Base-by-base conservation (phyloP, 495 filamentous ascomycete species). In the Glonium stellatum region DNA sequence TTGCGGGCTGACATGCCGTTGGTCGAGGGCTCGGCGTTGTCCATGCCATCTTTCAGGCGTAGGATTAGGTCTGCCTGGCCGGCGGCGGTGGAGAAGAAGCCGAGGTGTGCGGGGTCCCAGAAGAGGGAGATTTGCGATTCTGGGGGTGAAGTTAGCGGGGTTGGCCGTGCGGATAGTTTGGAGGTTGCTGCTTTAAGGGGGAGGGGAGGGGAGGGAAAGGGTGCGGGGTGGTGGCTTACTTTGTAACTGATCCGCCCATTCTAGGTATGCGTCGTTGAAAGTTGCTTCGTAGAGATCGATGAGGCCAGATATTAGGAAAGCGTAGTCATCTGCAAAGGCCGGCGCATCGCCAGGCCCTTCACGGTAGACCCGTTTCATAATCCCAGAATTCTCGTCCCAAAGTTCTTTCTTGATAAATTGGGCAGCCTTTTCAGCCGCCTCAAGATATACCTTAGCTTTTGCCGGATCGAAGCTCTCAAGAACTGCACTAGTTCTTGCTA, bases 311-410 rank as follows among this genome's bases (percentile, higher is more conserved):
- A 91, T 89, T 54, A 97, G 67, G 71, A 88, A 96, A 2, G 93
- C 92, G 71, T 97, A 98, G 71, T 98, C 93, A 63, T 98, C 93
- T 5, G 92, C 92, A 71, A 97, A 95, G 0, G 83, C 93, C 5
- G 78, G 77, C 0, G 85, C 87, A 37, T 87, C 79, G 25, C 89
- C 87, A 36, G 76, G 78, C 21, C 85, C 87, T 62, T 91, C 83
- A 31, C 85, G 84, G 69, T 85, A 96, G 48, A 95, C 87, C 23
- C 93, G 79, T 62, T 84, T 86, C 42, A 97, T 73, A 3, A 79
- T 78, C 27, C 82, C 83, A 0, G 75, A 79, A 1, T 72, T 60
- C 58, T 79, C 76, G 66, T 90, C 84, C 75, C 84, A 95, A 2
- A 97, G 77, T n/a, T 90, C 82, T 5, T 81, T 73, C 66, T 80